These are phyloP conservation scores for Aspergillus haitiensis DNA, from an alignment of 495 filamentous ascomycete genomes.

Conservation along the genomic window DNA sequence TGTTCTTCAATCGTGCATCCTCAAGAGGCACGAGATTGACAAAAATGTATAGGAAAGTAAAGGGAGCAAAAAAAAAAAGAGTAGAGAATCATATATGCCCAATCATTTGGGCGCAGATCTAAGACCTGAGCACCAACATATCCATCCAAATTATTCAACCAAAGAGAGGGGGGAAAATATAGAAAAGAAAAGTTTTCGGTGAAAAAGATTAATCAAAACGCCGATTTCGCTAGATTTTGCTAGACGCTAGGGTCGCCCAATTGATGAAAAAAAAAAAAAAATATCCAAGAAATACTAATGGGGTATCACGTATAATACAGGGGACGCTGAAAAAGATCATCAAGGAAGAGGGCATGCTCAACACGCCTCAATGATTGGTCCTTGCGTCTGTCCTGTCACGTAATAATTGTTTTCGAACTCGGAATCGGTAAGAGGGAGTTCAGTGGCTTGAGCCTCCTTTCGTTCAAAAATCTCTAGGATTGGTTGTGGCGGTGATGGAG, in stretches of 20 bases:
- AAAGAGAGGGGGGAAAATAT: too few relatives aligned
- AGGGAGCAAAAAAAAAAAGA: not conserved
- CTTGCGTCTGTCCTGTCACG: constrained; percentile 50
- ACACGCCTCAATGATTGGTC: constrained; percentile 47
- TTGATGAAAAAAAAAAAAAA: not conserved
- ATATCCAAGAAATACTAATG: not conserved
- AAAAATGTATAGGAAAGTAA: not conserved
- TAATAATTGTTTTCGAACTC: constrained; percentile 63
- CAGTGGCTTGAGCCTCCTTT: constrained; percentile 59
- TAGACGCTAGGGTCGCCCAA: not conserved
- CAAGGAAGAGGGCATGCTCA: constrained; percentile 27
- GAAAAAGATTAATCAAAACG: not conserved
- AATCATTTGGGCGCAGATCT: not conserved
- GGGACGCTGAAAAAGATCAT: not conserved
- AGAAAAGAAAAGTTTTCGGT: too few relatives aligned
- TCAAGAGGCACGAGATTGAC: not conserved
- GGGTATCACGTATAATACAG: constrained; percentile 19
- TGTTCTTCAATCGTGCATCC: not conserved
- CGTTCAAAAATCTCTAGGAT: constrained; percentile 68
- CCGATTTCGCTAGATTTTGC: not conserved
- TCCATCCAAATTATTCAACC: too few relatives aligned
- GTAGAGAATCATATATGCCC: constrained; percentile 1
- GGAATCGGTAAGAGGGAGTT: constrained; percentile 44
- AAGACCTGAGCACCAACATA: not conserved
- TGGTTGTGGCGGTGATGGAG: constrained; percentile 74